Conservation (phyloP, 805 yeast species). For the Saturnispora silvae region DNA sequence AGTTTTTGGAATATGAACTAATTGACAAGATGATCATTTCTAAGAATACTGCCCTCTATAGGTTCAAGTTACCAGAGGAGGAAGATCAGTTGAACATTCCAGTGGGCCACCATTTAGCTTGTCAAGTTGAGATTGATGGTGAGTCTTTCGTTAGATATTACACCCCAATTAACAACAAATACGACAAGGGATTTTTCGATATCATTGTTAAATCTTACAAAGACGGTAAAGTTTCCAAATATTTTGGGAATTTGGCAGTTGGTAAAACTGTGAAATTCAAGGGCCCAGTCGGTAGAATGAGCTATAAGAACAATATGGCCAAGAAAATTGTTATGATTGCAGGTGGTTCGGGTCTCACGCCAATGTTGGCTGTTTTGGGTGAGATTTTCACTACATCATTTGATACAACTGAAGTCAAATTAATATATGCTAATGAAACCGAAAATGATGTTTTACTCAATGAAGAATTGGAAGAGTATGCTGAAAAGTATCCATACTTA, state of each 20-base stretch:
- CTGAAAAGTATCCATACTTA: slow-evolving; percentile 52
- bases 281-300: slow-evolving; percentile 72
- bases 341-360: slow-evolving; percentile 88
- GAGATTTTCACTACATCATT: slow-evolving; percentile 59
- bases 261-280: slow-evolving; percentile 62
- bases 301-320: slow-evolving; percentile 47
- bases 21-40: slow-evolving; percentile 65
- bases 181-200: slow-evolving; percentile 66
- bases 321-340: slow-evolving; percentile 60
- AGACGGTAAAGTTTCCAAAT: slow-evolving; percentile 58
- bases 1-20: slow-evolving; percentile 59
- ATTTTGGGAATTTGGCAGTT: slow-evolving; percentile 51
- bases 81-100: slow-evolving; percentile 57
- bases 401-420: slow-evolving; percentile 48
- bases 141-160: slow-evolving; percentile 55
- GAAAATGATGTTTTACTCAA: slow-evolving; percentile 66
- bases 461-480: slow-evolving; percentile 62
- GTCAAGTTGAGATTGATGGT: slow-evolving; percentile 36
- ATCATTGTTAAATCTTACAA: slow-evolving; percentile 66
- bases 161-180: slow-evolving; percentile 64
- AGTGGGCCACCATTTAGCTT: slow-evolving; percentile 67
- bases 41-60: slow-evolving; percentile 60
- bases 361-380: slow-evolving; percentile 72
- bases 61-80: slow-evolving; percentile 54
- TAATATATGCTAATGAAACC: slow-evolving; percentile 66